Evolutionary conservation across 371 early-diverging fungal species (phyloP).

Genomic region (Dentiscutata heterogama): DNA sequence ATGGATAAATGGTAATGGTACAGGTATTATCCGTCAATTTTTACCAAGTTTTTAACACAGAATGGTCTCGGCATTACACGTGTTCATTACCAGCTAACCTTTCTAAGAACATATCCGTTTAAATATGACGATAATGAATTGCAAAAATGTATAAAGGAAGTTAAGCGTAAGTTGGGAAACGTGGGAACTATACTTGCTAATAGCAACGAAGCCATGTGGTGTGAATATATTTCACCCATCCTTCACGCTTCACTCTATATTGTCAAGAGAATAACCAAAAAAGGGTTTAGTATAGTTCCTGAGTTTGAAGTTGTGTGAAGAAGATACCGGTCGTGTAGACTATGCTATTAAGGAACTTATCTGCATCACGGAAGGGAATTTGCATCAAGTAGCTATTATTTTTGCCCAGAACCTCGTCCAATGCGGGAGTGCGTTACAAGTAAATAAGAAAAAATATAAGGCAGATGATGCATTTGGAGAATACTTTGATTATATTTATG

Average conservation of each 20-base stretch:
- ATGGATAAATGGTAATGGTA: slow-evolving; percentile 36
- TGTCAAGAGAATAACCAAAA: neutral
- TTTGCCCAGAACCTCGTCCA: slow-evolving; percentile 31
- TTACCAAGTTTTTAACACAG: neutral
- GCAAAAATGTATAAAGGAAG: no score
- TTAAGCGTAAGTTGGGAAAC: neutral
- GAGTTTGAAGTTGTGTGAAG: neutral
- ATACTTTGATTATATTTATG: slow-evolving; percentile 16
- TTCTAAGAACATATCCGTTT: no score
- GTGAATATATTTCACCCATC: slow-evolving; percentile 19
- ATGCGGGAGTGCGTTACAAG: neutral
- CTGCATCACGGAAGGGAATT: slow-evolving; percentile 15
- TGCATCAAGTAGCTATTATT: neutral
- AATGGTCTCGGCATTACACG: no score
- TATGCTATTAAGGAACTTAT: slow-evolving; percentile 22
- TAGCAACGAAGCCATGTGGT: slow-evolving; percentile 21
- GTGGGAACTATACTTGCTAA: slow-evolving; percentile 1
- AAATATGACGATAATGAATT: no score
- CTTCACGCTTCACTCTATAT: slow-evolving; percentile 8
- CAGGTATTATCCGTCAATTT: slow-evolving; percentile 18
- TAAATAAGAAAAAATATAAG: neutral
- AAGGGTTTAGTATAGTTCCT: neutral
- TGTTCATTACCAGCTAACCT: no score
- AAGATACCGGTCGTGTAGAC: slow-evolving; percentile 8
- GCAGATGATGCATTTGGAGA: neutral